Conservation (phyloP, 148 eudicot species). For the Vaccinium macrocarpon region DNA sequence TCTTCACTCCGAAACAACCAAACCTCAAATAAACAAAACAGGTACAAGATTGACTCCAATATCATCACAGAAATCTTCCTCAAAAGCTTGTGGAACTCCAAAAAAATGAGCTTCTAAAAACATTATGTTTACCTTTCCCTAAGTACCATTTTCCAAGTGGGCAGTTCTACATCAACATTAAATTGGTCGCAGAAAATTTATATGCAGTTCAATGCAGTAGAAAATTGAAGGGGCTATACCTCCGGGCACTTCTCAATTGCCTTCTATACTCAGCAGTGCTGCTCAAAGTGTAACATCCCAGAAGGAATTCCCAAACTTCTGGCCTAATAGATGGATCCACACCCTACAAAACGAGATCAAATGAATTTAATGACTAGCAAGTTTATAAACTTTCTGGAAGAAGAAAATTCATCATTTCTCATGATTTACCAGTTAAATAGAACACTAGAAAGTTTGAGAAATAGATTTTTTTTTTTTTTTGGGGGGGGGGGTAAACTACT, state of each 20-base stretch:
- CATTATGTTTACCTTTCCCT: neutral
- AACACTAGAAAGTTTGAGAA: neutral
- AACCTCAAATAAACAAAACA: neutral
- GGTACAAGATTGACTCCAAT: neutral
- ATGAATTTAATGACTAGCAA: slow-evolving; percentile 14
- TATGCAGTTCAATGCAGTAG: slow-evolving; percentile 10
- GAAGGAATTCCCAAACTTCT: slow-evolving; percentile 98
- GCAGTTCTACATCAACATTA: neutral
- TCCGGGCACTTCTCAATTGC: slow-evolving; percentile 81
- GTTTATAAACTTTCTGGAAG: neutral
- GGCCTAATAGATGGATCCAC: slow-evolving; percentile 96
- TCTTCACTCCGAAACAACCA: neutral
- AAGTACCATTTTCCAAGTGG: neutral
- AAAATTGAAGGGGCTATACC: slow-evolving; percentile 40
- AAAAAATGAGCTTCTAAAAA: neutral
- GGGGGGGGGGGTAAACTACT: neutral
- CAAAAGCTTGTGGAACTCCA: neutral
- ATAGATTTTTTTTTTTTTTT: neutral
- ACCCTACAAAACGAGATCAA: slow-evolving; percentile 51
- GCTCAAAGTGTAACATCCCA: slow-evolving; percentile 90
- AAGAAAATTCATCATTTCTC: slow-evolving; percentile 12
- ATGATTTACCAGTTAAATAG: neutral
- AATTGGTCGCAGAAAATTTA: slow-evolving; percentile 1
- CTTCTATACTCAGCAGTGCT: slow-evolving; percentile 73
- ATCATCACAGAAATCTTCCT: neutral